These are phyloP conservation scores for Helianthus annuus DNA, from an alignment of 129 eudicot species.

Conservation along the genomic window HanXRQr2.0-SUNRISE NC_035439.2:60533765-60534264, in stretches of 20 bases:
- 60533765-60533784: slow-evolving; percentile 60
- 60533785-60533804: slow-evolving; percentile 75
- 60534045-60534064: slow-evolving; percentile 51
- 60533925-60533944: slow-evolving; percentile 60
- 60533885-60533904: slow-evolving; percentile 71
- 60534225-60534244: slow-evolving; percentile 53
- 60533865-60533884: slow-evolving; percentile 67
- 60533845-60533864: slow-evolving; percentile 50
- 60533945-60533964: slow-evolving; percentile 36
- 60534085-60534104: slow-evolving; percentile 64
- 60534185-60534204: slow-evolving; percentile 66
- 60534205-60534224: slow-evolving; percentile 64
- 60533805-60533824: slow-evolving; percentile 63
- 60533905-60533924: slow-evolving; percentile 44
- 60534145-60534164: slow-evolving; percentile 44
- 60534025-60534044: slow-evolving; percentile 70
- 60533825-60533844: slow-evolving; percentile 29
- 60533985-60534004: slow-evolving; percentile 36
- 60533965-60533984: slow-evolving; percentile 48
- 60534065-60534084: slow-evolving; percentile 53
- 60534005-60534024: slow-evolving; percentile 41
- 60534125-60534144: slow-evolving; percentile 51
- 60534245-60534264: slow-evolving; percentile 39
- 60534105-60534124: slow-evolving; percentile 64
- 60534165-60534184: slow-evolving; percentile 68